Base-by-base conservation (phyloP, 2,329 filamentous ascomycete genomes). In the Venturia carpophila region DNA sequence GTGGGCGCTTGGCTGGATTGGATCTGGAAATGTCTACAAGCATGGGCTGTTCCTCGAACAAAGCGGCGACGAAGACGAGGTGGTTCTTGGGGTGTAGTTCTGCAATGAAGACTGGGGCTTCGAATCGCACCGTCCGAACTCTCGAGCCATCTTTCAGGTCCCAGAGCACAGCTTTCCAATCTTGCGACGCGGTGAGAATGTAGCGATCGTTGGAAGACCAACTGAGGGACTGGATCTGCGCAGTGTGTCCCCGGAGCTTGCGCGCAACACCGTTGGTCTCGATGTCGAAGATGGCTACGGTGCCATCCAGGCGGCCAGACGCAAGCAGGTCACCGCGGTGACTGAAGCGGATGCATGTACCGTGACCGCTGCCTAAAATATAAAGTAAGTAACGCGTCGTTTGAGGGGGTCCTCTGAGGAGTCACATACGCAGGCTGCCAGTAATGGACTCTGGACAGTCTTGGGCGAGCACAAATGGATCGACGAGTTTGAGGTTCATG, bases 121-220 rank as follows among this genome's bases (percentile, higher is more conserved):
- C 88, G 72, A 99, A 96, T 69, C 92, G 89, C 71, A 97, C 89
- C 70, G 91, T 92, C 69, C 92, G 88, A 71, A 92, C 80, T 67
- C 90, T 81, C 68, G 82, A 82, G 73, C 87, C 84, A 75, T 88
- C 83, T 72, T 88, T 83, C 66, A 99, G 80, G 76, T 99, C 94
- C 94, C 94, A 99, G 0, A 99, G 82, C 62, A 96, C 92, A 68
- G 90, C 92, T 77, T 95, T 96, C 90, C 93, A 97, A 72, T 96
- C 94, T 75, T 97, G 91, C 56, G 92, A 96, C 13, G 92, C 90
- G 66, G 91, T 96, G 66, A 99, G 84, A 63, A 99, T 82, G 76
- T 96, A 97, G 69, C 91, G 85, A 34, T 94, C 93, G 77, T 92
- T 91, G 71, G 88, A 84, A 63, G 93, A 97, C 94, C 94, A 99